These are phyloP conservation scores for Serendipita sp. DNA, from an alignment of 768 basidiomycete species.

Conservation along the genomic window DNA sequence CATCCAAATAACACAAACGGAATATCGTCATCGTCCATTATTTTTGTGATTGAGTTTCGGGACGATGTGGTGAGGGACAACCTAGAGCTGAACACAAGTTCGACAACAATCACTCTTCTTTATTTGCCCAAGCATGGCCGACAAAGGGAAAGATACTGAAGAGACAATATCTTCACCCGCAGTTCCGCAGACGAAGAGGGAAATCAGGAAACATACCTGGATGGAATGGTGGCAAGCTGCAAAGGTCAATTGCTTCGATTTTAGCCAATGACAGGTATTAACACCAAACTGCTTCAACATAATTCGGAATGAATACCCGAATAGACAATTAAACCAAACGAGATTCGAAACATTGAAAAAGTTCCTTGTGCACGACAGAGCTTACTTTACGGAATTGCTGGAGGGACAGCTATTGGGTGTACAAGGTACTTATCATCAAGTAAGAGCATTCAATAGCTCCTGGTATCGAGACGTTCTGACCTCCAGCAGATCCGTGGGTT, in stretches of 20 bases:
- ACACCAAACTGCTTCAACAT: not conserved
- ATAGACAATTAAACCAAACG: not conserved
- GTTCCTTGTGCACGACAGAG: not conserved
- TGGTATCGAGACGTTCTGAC: not conserved
- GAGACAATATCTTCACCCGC: not conserved
- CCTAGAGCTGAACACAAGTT: not conserved
- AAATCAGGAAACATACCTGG: not conserved
- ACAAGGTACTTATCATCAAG: not conserved
- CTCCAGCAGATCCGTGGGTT: not conserved
- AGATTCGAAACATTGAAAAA: not conserved
- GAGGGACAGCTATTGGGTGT: slow-evolving; percentile 1
- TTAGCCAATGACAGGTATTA: not conserved
- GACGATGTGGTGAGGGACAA: not conserved
- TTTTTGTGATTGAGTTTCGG: not conserved
- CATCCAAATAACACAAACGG: slow-evolving; percentile 26
- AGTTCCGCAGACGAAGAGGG: not conserved
- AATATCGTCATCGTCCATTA: slow-evolving; percentile 36
- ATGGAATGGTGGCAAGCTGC: slow-evolving; percentile 2
- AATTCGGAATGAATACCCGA: not conserved
- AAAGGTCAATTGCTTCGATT: not conserved
- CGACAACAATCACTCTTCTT: not conserved
- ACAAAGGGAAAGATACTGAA: not conserved
- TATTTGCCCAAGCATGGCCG: not conserved
- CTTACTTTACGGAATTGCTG: not conserved
- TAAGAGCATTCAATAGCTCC: not conserved